These are phyloP conservation scores for Endotrypanum monterogeii DNA, from an alignment of 208 protist species.

Conservation along the genomic window DNA sequence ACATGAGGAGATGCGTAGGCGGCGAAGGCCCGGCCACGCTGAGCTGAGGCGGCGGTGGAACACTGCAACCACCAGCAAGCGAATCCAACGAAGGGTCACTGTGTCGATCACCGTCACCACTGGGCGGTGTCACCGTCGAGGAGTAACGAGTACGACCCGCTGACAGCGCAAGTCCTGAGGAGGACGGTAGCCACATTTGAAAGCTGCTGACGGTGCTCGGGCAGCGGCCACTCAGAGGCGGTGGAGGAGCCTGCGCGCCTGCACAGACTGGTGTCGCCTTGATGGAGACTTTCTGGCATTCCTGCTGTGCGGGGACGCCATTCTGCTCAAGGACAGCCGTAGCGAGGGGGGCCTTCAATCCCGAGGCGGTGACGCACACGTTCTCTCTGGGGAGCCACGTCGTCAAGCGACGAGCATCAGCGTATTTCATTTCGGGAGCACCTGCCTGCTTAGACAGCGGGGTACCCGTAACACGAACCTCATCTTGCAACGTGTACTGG, in stretches of 20 bases:
- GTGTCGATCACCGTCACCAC: conserved; percentile 14
- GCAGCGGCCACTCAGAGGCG: conserved; percentile 10
- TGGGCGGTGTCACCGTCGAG: conserved; percentile 12
- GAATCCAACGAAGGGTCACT: neutral
- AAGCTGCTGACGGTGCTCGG: conserved; percentile 32
- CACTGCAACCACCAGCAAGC: neutral
- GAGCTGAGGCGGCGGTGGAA: conserved; percentile 3
- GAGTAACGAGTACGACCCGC: conserved; percentile 18
- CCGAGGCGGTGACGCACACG: neutral
- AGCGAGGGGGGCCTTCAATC: neutral
- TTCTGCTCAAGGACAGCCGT: neutral
- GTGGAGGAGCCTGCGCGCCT: neutral
- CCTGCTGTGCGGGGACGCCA: neutral
- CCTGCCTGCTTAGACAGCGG: neutral
- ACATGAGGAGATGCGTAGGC: neutral
- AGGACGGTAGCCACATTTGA: conserved; percentile 29
- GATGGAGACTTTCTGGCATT: neutral
- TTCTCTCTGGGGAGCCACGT: neutral
- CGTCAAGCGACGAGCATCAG: neutral
- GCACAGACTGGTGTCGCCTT: neutral
- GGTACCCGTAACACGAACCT: conserved; percentile 7
- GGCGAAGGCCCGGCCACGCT: neutral
- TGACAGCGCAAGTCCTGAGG: conserved; percentile 6
- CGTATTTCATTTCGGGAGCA: neutral
- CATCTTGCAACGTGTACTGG: conserved; percentile 10